Evolutionary conservation across 2,329 filamentous ascomycete species (phyloP).

Genomic region (Aspergillus spinulosporus): DNA sequence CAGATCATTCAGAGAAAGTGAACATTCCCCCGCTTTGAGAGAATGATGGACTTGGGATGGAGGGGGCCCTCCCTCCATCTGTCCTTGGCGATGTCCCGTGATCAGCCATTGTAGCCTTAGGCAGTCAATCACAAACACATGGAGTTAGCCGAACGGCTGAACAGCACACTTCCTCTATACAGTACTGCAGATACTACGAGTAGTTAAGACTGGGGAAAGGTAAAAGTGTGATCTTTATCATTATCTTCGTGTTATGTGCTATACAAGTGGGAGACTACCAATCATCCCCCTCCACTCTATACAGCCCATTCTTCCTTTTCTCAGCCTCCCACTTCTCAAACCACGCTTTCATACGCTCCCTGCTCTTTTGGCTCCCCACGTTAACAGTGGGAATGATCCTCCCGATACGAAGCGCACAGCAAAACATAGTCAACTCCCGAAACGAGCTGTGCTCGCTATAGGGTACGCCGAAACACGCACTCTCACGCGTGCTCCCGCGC

Average conservation of each 20-base stretch:
- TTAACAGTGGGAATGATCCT: slow-evolving; percentile 94
- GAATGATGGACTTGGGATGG: neutral
- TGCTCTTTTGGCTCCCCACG: slow-evolving; percentile 62
- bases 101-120: neutral
- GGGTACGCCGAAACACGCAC: slow-evolving; percentile 88
- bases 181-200: no score
- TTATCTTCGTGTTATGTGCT: neutral
- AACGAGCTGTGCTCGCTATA: slow-evolving; percentile 97
- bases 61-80: neutral
- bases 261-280: slow-evolving; percentile 4
- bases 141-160: neutral
- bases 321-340: slow-evolving; percentile 64
- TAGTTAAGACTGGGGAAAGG: no score
- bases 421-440: slow-evolving; percentile 88
- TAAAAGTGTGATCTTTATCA: neutral
- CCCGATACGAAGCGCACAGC: slow-evolving; percentile 82
- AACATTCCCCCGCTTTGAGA: slow-evolving; percentile 5
- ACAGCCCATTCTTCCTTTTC: slow-evolving; percentile 63
- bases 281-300: slow-evolving; percentile 41
- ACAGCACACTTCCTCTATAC: neutral
- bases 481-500: slow-evolving; percentile 77
- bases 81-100: neutral
- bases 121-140: neutral
- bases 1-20: neutral
- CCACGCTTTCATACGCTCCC: slow-evolving; percentile 68